Conservation (phyloP, 2,329 filamentous ascomycete genomes). For the Cladophialophora chaetospira region DNA sequence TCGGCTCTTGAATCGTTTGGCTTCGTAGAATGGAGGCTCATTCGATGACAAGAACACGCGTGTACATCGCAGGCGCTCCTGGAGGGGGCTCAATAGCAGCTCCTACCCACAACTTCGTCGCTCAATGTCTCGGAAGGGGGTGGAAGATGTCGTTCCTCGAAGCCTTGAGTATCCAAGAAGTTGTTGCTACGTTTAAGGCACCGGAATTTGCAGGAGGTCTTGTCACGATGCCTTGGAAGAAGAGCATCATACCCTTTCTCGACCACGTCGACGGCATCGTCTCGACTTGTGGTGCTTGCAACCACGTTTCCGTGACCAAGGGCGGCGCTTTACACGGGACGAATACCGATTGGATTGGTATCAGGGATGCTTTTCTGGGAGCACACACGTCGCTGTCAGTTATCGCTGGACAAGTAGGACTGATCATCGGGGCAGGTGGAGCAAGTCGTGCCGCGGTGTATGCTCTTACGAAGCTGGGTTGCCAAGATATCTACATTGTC, state of each 20-base stretch:
- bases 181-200: conserved; percentile 35
- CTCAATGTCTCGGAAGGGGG: conserved; percentile 38
- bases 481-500: conserved; percentile 35
- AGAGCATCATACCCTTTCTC: conserved; percentile 40
- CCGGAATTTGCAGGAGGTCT: conserved; percentile 40
- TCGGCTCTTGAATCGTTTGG: background rate
- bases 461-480: conserved; percentile 54
- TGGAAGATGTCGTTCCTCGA: conserved; percentile 39
- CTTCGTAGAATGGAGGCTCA: background rate
- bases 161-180: conserved; percentile 40
- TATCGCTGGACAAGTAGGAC: conserved; percentile 51
- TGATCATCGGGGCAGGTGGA: conserved; percentile 62
- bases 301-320: conserved; percentile 9
- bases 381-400: conserved; percentile 37
- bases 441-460: conserved; percentile 79
- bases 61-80: conserved; percentile 14
- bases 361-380: conserved; percentile 41
- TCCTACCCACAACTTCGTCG: conserved; percentile 46
- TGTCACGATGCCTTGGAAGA: conserved; percentile 50
- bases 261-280: conserved; percentile 41
- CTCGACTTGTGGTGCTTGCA: conserved; percentile 35
- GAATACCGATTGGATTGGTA: conserved; percentile 50
- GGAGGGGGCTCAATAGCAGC: conserved; percentile 44
- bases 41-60: background rate
- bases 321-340: conserved; percentile 39